Conservation (phyloP, 495 filamentous ascomycete species). For the Penicillium cosmopolitanum region DNA sequence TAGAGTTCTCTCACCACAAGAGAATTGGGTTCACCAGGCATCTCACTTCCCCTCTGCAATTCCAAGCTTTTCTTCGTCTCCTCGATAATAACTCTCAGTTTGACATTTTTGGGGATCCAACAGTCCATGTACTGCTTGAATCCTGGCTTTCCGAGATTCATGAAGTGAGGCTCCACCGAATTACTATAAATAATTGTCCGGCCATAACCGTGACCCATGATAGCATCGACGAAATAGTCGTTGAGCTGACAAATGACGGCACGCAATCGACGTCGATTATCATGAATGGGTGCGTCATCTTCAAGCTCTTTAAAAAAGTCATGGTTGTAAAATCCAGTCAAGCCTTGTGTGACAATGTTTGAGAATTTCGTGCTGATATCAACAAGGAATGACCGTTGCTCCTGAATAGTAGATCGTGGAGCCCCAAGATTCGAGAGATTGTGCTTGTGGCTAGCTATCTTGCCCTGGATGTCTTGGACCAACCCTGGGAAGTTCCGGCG, state of each 20-base stretch:
- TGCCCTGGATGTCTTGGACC: conserved; percentile 33
- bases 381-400: conserved; percentile 60
- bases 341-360: conserved; percentile 49
- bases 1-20: conserved; percentile 47
- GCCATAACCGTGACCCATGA: conserved; percentile 25
- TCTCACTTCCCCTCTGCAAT: conserved; percentile 40
- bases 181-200: neutral
- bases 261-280: conserved; percentile 55
- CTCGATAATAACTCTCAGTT: conserved; percentile 17
- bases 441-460: conserved; percentile 20
- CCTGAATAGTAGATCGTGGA: conserved; percentile 44
- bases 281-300: neutral
- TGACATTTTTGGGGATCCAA: conserved; percentile 20
- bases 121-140: conserved; percentile 17
- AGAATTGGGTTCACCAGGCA: conserved; percentile 51
- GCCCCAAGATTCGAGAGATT: conserved; percentile 52
- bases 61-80: conserved; percentile 19
- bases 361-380: conserved; percentile 57
- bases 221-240: conserved; percentile 55
- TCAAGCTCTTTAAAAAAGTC: conserved; percentile 55
- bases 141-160: neutral
- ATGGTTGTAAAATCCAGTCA: conserved; percentile 59
- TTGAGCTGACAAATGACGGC: conserved; percentile 63
- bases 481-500: conserved; percentile 40
- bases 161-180: neutral